Percentiles rank a stretch among this genome's conserved stretches.
Evolutionary conservation across 768 basidiomycete species (phyloP).

Genomic region (Coprinellus aureogranulatus): DNA sequence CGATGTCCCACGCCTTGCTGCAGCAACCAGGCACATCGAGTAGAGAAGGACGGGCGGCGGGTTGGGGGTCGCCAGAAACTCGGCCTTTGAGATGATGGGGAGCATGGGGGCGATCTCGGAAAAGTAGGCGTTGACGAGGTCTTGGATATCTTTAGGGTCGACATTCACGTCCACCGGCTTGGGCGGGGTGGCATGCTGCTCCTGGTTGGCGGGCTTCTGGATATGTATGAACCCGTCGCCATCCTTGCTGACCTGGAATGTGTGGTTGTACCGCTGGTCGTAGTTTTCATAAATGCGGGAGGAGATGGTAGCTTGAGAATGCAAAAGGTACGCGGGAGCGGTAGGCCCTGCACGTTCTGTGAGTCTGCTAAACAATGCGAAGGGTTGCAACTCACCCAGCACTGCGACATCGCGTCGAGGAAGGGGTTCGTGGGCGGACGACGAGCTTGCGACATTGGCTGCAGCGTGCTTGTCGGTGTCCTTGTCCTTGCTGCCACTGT

Average conservation of each 20-base stretch:
- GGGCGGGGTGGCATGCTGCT: constrained; percentile 51
- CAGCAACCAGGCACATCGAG: constrained; percentile 90
- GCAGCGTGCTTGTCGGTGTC: constrained; percentile 25
- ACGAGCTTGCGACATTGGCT: constrained; percentile 28
- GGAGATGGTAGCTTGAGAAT: constrained; percentile 85
- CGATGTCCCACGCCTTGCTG: constrained; percentile 79
- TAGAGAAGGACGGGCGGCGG: constrained; percentile 85
- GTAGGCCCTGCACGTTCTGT: constrained; percentile 75
- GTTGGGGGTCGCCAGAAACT: constrained; percentile 75
- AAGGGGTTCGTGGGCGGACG: constrained; percentile 43
- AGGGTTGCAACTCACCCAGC: constrained; percentile 46
- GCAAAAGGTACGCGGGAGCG: constrained; percentile 79
- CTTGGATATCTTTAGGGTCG: constrained; percentile 74
- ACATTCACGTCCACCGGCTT: constrained; percentile 71
- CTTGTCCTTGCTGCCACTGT: constrained; percentile 33
- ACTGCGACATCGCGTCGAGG: constrained; percentile 59
- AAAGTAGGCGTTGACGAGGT: constrained; percentile 90
- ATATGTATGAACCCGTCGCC: constrained; percentile 90
- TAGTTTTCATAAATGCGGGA: constrained; percentile 83
- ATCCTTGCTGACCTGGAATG: constrained; percentile 77
- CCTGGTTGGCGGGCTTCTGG: constrained; percentile 58
- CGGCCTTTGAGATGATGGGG: constrained; percentile 83
- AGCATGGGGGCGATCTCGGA: constrained; percentile 83
- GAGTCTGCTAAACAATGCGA: constrained; percentile 34
- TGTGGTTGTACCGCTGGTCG: constrained; percentile 84